Evolutionary conservation across 106 monocot species (phyloP).

Genomic region (Vanilla planifolia): DNA sequence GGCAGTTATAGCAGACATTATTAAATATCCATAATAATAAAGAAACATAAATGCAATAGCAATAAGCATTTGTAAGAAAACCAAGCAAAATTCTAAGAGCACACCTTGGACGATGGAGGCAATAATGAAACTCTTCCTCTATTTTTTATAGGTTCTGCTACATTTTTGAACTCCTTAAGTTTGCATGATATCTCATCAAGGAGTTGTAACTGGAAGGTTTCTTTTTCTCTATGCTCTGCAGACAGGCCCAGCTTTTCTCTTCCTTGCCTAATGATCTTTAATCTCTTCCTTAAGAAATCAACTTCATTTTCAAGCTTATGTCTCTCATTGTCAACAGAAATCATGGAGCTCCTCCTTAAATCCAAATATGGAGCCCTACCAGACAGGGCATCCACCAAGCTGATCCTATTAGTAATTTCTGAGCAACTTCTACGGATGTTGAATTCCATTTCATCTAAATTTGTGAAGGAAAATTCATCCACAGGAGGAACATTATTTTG

Average conservation of each 20-base stretch:
- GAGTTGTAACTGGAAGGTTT: conserved; percentile 41
- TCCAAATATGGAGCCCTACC: conserved; percentile 13
- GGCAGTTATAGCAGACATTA: no score
- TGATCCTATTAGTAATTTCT: conserved; percentile 13
- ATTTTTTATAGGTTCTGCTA: conserved; percentile 28
- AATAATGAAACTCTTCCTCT: conserved; percentile 30
- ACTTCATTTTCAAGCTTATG: conserved; percentile 61
- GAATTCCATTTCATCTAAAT: conserved; percentile 5
- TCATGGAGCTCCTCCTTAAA: conserved; percentile 38
- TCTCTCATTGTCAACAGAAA: conserved; percentile 44
- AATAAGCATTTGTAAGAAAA: no score
- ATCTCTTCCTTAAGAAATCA: conserved; percentile 58
- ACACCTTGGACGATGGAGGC: conserved; percentile 46
- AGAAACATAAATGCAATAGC: no score
- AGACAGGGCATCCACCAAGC: conserved; percentile 2
- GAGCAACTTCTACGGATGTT: conserved; percentile 35
- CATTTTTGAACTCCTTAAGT: conserved; percentile 41
- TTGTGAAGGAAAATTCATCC: conserved; percentile 12
- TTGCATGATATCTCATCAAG: conserved; percentile 59
- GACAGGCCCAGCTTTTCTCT: conserved; percentile 55
- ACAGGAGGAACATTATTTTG: neutral
- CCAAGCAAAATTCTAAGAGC: no score
- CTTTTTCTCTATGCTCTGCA: conserved; percentile 34
- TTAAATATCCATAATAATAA: no score
- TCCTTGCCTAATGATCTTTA: conserved; percentile 50